phyloP scores from a whole-genome alignment of 164 flowering plant genomes.

The Macadamia integrifolia region DNA sequence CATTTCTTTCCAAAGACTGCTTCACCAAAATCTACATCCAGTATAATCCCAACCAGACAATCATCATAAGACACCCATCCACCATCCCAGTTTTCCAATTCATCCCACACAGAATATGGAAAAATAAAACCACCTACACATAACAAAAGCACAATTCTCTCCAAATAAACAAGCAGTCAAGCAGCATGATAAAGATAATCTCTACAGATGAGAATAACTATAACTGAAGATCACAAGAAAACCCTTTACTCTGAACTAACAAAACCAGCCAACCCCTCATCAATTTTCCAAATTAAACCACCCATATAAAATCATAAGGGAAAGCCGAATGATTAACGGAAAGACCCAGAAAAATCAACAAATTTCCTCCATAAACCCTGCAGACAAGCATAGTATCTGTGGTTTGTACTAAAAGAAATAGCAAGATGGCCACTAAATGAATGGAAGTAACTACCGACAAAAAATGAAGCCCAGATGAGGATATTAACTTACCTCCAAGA shows the following conservation, averaged over 20 bases:
- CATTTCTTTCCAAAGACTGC: no score
- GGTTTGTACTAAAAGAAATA: not conserved
- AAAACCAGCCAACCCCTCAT: not conserved
- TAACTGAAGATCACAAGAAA: not conserved
- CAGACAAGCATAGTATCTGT: not conserved
- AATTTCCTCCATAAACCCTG: not conserved
- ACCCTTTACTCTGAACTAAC: not conserved
- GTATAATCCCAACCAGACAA: no score
- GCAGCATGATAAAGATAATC: no score
- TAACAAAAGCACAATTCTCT: no score
- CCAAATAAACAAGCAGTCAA: no score
- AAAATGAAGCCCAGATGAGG: not conserved
- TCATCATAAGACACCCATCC: no score
- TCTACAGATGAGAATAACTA: no score
- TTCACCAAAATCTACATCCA: no score
- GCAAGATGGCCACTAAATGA: not conserved
- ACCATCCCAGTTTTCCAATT: no score
- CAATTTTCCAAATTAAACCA: no score
- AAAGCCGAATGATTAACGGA: not conserved
- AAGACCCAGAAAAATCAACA: not conserved
- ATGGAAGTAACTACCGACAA: not conserved
- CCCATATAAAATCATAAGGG: not conserved
- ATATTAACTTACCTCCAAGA: not conserved
- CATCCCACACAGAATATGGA: no score
- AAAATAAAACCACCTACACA: no score